Conservation (phyloP, 768 basidiomycete species). For the Podaxis sp. region DNA sequence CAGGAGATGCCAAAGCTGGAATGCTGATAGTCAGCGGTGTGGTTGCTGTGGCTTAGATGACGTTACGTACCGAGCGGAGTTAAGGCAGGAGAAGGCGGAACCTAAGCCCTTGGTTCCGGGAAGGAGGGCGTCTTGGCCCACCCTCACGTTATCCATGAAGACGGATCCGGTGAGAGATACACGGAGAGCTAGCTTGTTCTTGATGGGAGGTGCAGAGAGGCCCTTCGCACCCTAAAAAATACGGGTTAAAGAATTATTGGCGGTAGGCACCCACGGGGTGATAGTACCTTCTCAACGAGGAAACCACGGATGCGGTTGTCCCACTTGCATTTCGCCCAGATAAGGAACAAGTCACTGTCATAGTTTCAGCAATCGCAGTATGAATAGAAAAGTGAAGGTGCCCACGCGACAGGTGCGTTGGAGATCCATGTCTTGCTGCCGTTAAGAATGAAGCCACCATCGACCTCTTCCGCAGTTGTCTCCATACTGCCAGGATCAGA, state of each 20-base stretch:
- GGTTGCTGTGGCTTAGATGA: slow-evolving; percentile 3
- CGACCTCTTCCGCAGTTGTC: slow-evolving; percentile 81
- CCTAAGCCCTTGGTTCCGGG: slow-evolving; percentile 77
- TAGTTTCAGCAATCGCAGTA: slow-evolving; percentile 11
- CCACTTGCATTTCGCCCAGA: slow-evolving; percentile 97
- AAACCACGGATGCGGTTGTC: slow-evolving; percentile 90
- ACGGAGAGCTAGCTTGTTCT: slow-evolving; percentile 90
- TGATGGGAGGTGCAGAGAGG: slow-evolving; percentile 81
- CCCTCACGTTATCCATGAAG: slow-evolving; percentile 88
- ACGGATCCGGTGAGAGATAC: slow-evolving; percentile 84
- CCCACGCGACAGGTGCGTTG: slow-evolving; percentile 88
- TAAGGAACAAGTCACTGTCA: slow-evolving; percentile 78
- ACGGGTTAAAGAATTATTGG: not conserved
- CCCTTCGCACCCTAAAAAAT: slow-evolving; percentile 69
- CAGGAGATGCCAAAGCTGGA: slow-evolving; percentile 83
- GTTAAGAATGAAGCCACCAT: slow-evolving; percentile 82
- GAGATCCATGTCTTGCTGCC: slow-evolving; percentile 99
- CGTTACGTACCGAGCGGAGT: slow-evolving; percentile 66
- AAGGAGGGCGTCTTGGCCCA: slow-evolving; percentile 72
- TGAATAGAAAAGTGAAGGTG: slow-evolving; percentile 16
- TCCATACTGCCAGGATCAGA: slow-evolving; percentile 99
- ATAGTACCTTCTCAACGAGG: slow-evolving; percentile 77
- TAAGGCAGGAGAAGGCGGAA: slow-evolving; percentile 90
- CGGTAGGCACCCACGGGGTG: not conserved
- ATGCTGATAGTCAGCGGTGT: slow-evolving; percentile 8